Percentiles rank a stretch among this genome's conserved stretches.
These are phyloP conservation scores for Filobasidium floriforme DNA, from an alignment of 768 basidiomycete species.

Conservation along the genomic window DNA sequence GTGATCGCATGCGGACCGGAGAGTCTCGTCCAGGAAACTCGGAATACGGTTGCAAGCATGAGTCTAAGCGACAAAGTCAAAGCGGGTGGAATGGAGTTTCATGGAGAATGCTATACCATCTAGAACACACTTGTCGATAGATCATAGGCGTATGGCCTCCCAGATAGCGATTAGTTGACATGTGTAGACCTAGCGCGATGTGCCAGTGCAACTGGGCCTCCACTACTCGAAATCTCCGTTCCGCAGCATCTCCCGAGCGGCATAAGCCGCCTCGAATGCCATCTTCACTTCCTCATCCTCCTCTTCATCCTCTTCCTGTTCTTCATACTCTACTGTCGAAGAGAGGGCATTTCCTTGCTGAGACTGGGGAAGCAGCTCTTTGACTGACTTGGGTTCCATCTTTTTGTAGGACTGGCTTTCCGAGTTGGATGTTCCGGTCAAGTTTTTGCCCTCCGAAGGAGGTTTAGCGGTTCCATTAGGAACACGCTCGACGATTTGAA, in stretches of 20 bases:
- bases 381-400: not conserved
- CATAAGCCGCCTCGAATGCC: constrained; percentile 13
- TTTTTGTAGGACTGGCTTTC: not conserved
- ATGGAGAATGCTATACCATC: no score
- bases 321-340: not conserved
- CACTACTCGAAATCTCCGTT: not conserved
- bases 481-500: constrained; percentile 15
- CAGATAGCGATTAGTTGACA: no score
- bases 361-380: not conserved
- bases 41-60: no score
- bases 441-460: not conserved
- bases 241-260: constrained; percentile 9
- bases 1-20: no score
- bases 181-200: not conserved
- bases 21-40: no score
- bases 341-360: not conserved
- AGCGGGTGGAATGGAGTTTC: no score
- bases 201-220: not conserved
- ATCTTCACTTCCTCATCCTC: constrained; percentile 20
- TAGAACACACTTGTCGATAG: no score
- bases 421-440: constrained; percentile 3
- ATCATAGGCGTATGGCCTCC: no score
- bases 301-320: not conserved
- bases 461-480: not conserved
- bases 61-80: no score